Evolutionary conservation across 148 eudicot genomes (phyloP), one percentile per base, ranked within the genome.

Genomic region (Cornus kousa): DNA sequence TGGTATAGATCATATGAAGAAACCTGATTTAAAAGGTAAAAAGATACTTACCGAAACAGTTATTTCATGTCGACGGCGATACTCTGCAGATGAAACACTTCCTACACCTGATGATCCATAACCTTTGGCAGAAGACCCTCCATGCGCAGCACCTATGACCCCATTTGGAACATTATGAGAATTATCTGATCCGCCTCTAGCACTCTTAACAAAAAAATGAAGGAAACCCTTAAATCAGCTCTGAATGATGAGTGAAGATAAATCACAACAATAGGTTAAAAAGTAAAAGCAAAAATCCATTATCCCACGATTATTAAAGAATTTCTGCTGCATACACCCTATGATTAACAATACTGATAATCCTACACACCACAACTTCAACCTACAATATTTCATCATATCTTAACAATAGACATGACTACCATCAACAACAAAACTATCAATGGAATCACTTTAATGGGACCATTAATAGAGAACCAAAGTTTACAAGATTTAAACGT

Each of bases 31-130:
- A 11, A 72, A 46, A 20, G 40, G 53, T 43, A 13, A 68, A 20
- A 5, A 40, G 39, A 75, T 75, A 86, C 98, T 90, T 84, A 96
- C 99, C 19, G 90, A 73, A 76, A 96, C 97, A 79, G 92, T 83
- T 55, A 96, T 96, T 82, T 96, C 99, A 85, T 96, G 97, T 43
- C 72, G 83, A 43, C 86, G 90, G 28, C 98, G 90, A 81, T 93
- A 82, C 66, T 93, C 98, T 6, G 91, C 83, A 65, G 99, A 96
- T 78, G 87, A 55, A 73, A 85, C 85, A 84, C 81, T 81, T 68
- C 83, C 91, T 50, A 75, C 76, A 80, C 78, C 81, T 73, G 84
- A 59, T 20, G 87, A 67, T 70, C 75, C 86, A 73, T 73, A 78
- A 9, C 74, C 86, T 66, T 71, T 76, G 79, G 79, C 77, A 68